phyloP scores from a whole-genome alignment of 2,329 filamentous ascomycete species.

The Pyrenochaeta sp. region DNA sequence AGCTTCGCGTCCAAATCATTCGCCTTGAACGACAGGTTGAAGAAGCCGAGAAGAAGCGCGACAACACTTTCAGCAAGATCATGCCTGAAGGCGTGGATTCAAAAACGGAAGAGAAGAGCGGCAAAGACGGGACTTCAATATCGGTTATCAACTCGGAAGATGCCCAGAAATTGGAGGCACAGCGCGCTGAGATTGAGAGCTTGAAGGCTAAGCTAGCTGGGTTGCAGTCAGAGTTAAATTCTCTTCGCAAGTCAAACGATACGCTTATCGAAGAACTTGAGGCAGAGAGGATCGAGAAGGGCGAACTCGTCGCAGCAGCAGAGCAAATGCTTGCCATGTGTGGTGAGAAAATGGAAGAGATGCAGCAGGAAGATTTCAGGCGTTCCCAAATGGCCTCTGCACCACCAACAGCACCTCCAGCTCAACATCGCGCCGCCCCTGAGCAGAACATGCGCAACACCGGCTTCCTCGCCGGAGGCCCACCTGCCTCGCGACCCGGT shows the following conservation, averaged over 20 bases:
- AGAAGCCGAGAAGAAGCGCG: slow-evolving; percentile 69
- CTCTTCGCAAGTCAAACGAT: slow-evolving; percentile 74
- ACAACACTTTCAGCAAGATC: slow-evolving; percentile 70
- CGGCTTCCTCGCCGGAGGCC: slow-evolving; percentile 39
- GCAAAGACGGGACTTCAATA: slow-evolving; percentile 16
- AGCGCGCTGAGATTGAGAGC: slow-evolving; percentile 72
- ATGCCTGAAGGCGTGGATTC: slow-evolving; percentile 28
- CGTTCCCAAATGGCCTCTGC: slow-evolving; percentile 56
- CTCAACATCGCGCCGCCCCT: slow-evolving; percentile 19
- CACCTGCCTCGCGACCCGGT: slow-evolving; percentile 31
- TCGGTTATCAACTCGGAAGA: slow-evolving; percentile 46
- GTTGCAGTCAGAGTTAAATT: slow-evolving; percentile 74
- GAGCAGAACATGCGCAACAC: slow-evolving; percentile 39
- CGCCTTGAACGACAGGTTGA: slow-evolving; percentile 78
- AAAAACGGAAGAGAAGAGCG: slow-evolving; percentile 15
- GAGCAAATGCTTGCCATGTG: slow-evolving; percentile 83
- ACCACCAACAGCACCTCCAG: slow-evolving; percentile 19
- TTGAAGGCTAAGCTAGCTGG: slow-evolving; percentile 78
- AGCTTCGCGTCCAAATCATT: slow-evolving; percentile 75
- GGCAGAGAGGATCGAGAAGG: slow-evolving; percentile 80
- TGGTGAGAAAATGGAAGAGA: slow-evolving; percentile 51
- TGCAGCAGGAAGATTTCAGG: slow-evolving; percentile 54
- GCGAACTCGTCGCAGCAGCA: slow-evolving; percentile 79
- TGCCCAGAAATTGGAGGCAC: slow-evolving; percentile 63
- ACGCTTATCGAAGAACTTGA: slow-evolving; percentile 71